Base-by-base conservation (phyloP, 1,139 yeast genomes). In the Casaregolazyma lundiana region DNA sequence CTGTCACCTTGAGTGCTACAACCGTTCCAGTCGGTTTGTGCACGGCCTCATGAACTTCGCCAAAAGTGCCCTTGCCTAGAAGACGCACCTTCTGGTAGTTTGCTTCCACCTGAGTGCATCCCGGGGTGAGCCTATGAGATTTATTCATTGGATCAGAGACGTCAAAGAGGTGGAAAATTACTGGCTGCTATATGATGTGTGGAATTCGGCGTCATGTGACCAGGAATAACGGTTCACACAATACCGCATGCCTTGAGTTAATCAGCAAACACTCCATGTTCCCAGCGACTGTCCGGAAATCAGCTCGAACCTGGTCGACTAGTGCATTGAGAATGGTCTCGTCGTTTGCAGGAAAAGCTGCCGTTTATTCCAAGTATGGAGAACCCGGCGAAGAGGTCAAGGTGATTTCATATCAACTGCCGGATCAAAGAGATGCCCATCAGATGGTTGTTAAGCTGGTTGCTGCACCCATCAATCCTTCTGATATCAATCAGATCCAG, bases 21-120 rank as follows among this genome's bases (percentile, higher is more conserved):
- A 78, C 69, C 1, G 77, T 72, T 15, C 76, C 71, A 0, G 78
- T 65, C 13, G 67, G 65, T 38, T 67, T 63, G 53, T 75, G 77
- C 16, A 69, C 59, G 4, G 96, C 97, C 59, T 84, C 84, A 63
- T 81, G 81, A 2, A 88, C 96, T 42, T 85, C 81, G 16, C 75
- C 75, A 65, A 92, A 92, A 0, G 98, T 94, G 6, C 98, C 98
- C 64, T 90, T 95, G 2, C 97, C 96, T 49, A 88, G 74, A 60
- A 82, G 81, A 45, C 80, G 81, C 40, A 79, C 65, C 24, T 81
- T 73, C 41, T 71, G 70, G 59, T 85, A 87, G 50, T 70, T 72
- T 9, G 51, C 42, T 21, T 55, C 54, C 18, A 64, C 54, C 32
- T 55, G 53, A 39, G 70, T 58, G 51, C 70, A 67, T 4, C 71